Conservation (phyloP, 2,329 filamentous ascomycete genomes). For the Aotearoamyces nothofagi region DNA sequence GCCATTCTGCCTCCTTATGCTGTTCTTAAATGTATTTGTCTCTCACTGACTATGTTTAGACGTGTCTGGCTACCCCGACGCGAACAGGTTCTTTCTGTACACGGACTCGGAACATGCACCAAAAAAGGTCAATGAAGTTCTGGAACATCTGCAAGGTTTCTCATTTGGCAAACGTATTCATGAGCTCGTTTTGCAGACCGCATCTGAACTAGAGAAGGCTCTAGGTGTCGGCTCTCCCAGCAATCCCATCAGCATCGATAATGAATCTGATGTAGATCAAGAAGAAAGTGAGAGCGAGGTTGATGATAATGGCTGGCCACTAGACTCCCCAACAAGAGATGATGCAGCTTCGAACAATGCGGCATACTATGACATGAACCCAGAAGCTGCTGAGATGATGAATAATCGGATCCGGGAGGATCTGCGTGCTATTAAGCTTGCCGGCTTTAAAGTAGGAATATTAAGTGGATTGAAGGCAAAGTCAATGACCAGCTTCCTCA, state of each 20-base stretch:
- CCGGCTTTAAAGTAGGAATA: constrained; percentile 57
- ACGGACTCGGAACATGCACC: constrained; percentile 31
- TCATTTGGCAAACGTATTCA: constrained; percentile 11
- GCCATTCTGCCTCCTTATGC: background rate
- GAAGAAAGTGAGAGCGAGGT: constrained; percentile 18
- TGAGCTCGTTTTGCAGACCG: constrained; percentile 12
- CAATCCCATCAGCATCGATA: constrained; percentile 16
- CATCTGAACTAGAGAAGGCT: constrained; percentile 8
- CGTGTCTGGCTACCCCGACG: constrained; percentile 35
- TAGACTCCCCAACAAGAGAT: background rate
- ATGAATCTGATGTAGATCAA: constrained; percentile 19
- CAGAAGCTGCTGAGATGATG: constrained; percentile 6
- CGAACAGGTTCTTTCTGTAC: constrained; percentile 35
- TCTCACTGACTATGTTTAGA: constrained; percentile 22
- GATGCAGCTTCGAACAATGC: background rate
- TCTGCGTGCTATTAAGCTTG: constrained; percentile 40
- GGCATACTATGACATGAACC: constrained; percentile 4
- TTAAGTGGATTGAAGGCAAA: constrained; percentile 30
- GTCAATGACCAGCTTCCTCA: constrained; percentile 34
- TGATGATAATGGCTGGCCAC: background rate
- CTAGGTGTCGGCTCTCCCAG: background rate
- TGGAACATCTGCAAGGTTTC: constrained; percentile 13
- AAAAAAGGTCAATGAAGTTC: constrained; percentile 20
- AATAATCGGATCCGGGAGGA: constrained; percentile 37
- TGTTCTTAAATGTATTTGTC: no score